A percentile compares a stretch with the other conserved stretches of the same genome.
Evolutionary conservation across 1,284 basidiomycete species (phyloP).

Genomic region (Gastroboletus turbinatus): DNA sequence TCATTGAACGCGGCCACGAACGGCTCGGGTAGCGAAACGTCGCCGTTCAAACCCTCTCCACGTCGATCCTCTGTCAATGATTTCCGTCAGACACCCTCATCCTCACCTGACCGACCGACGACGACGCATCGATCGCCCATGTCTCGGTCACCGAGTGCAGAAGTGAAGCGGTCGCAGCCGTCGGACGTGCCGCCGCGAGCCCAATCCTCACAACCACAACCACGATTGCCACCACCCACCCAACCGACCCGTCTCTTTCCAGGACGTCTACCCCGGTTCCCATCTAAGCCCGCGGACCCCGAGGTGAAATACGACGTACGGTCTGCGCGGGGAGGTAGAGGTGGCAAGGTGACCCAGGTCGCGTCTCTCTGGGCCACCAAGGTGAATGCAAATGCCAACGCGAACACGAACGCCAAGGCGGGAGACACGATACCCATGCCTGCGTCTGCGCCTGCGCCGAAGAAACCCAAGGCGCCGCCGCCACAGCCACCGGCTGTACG

Average conservation of each 20-base stretch:
- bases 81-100: constrained; percentile 9
- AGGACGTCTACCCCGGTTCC: constrained; percentile 34
- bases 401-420: background rate
- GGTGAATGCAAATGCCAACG: constrained; percentile 14
- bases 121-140: background rate
- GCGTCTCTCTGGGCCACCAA: constrained; percentile 70
- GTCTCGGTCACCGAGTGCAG: constrained; percentile 15
- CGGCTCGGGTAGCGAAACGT: background rate
- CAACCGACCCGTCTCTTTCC: constrained; percentile 11
- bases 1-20: constrained; percentile 39
- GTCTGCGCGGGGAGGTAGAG: constrained; percentile 75
- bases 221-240: background rate
- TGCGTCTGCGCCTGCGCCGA: background rate
- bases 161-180: constrained; percentile 6
- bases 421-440: background rate
- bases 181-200: background rate
- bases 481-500: constrained; percentile 10
- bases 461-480: constrained; percentile 6
- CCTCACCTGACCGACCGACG: background rate
- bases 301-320: constrained; percentile 70
- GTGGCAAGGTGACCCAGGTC: constrained; percentile 73
- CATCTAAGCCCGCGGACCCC: constrained; percentile 40
- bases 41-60: constrained; percentile 14
- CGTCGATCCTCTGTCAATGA: constrained; percentile 30
- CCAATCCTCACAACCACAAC: background rate